A percentile compares a stretch with the other conserved stretches of the same genome.
Evolutionary conservation across 495 filamentous ascomycete genomes (phyloP).

Genomic region (Aspergillus funiculosus): DNA sequence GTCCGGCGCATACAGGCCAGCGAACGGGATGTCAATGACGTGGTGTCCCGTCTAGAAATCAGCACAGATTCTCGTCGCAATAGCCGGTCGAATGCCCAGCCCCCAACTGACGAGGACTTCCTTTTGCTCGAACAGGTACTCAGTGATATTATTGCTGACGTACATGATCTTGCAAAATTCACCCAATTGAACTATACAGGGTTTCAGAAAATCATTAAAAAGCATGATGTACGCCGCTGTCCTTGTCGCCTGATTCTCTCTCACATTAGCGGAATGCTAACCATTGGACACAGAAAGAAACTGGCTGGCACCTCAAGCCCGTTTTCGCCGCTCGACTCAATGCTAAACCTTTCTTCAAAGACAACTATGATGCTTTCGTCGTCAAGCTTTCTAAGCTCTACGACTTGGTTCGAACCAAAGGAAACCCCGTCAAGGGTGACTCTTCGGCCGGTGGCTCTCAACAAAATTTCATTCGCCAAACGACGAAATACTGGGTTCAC

Average conservation of each 20-base stretch:
- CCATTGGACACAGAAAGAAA: slow-evolving; percentile 66
- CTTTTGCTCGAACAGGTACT: slow-evolving; percentile 89
- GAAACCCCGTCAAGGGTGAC: slow-evolving; percentile 88
- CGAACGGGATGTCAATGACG: slow-evolving; percentile 84
- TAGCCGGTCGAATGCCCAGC: slow-evolving; percentile 20
- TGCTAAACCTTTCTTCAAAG: slow-evolving; percentile 95
- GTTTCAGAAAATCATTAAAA: slow-evolving; percentile 99
- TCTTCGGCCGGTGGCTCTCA: slow-evolving; percentile 84
- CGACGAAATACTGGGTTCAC: slow-evolving; percentile 99
- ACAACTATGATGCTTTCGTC: slow-evolving; percentile 96
- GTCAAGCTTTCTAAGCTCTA: slow-evolving; percentile 94
- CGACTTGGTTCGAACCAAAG: slow-evolving; percentile 86
- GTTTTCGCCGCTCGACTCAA: slow-evolving; percentile 90
- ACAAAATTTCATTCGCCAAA: slow-evolving; percentile 94
- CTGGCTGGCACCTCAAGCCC: slow-evolving; percentile 85
- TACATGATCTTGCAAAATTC: slow-evolving; percentile 97
- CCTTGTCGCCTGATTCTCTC: background rate
- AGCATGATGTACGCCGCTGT: slow-evolving; percentile 73
- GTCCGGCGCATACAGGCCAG: slow-evolving; percentile 77
- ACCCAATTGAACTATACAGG: slow-evolving; percentile 98
- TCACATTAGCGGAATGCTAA: slow-evolving; percentile 10
- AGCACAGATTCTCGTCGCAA: slow-evolving; percentile 20
- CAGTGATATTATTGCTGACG: slow-evolving; percentile 97
- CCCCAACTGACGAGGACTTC: slow-evolving; percentile 80
- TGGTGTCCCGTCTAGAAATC: slow-evolving; percentile 63